These are phyloP conservation scores for Paecilomyces sp. DNA, from an alignment of 2,329 filamentous ascomycete genomes.

Conservation along the genomic window DNA sequence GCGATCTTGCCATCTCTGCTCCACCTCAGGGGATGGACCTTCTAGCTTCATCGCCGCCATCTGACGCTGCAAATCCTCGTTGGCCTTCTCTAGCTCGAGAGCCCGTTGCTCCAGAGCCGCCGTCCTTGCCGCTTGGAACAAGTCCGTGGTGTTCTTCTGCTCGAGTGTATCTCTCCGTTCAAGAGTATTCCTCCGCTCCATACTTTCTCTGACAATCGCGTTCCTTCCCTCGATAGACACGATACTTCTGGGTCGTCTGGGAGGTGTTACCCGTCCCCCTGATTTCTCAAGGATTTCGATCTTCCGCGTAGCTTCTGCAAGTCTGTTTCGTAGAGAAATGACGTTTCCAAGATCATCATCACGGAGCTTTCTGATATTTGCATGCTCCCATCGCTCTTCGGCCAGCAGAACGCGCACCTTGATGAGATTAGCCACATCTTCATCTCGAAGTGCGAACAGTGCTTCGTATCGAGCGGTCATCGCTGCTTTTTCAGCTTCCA, in stretches of 20 bases:
- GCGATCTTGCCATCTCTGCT: background rate
- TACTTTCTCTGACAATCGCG: slow-evolving; percentile 8
- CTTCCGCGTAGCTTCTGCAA: slow-evolving; percentile 34
- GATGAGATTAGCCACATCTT: slow-evolving; percentile 38
- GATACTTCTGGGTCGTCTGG: background rate
- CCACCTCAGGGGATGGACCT: background rate
- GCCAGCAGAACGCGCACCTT: slow-evolving; percentile 34
- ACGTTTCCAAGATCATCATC: slow-evolving; percentile 37
- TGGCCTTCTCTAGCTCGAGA: slow-evolving; percentile 29
- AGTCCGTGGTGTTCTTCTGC: slow-evolving; percentile 18
- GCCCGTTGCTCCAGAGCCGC: slow-evolving; percentile 37
- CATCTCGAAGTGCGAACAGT: slow-evolving; percentile 35
- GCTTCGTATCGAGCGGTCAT: slow-evolving; percentile 31
- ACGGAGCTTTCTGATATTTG: slow-evolving; percentile 31
- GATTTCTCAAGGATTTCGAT: slow-evolving; percentile 17
- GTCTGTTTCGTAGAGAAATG: slow-evolving; percentile 29
- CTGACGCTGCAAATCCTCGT: slow-evolving; percentile 1
- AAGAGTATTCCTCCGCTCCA: background rate
- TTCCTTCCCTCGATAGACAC: slow-evolving; percentile 7
- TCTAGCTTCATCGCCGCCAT: background rate
- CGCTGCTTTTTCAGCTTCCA: slow-evolving; percentile 30
- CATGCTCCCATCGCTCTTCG: slow-evolving; percentile 31
- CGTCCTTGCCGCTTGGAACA: slow-evolving; percentile 35
- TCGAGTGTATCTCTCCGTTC: background rate
- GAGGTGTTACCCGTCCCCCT: background rate